phyloP scores from a whole-genome alignment of 2,329 filamentous ascomycete species.

The Passalora sequoiae region DNA sequence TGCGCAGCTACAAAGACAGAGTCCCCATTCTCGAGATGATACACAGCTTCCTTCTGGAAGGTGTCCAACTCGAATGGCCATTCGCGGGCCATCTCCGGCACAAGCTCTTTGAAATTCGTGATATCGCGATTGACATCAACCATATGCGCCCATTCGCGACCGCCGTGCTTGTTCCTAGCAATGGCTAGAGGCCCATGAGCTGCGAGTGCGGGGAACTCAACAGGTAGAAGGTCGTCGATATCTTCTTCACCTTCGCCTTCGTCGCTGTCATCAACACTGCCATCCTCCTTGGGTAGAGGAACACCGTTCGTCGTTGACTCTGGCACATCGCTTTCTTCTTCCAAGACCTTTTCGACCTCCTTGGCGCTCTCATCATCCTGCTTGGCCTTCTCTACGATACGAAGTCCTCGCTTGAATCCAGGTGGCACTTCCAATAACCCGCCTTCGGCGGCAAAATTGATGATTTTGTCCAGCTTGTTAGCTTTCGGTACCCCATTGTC shows the following conservation, averaged over 20 bases:
- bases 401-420: slow-evolving; percentile 72
- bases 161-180: slow-evolving; percentile 66
- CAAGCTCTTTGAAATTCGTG: slow-evolving; percentile 85
- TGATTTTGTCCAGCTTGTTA: slow-evolving; percentile 70
- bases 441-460: slow-evolving; percentile 71
- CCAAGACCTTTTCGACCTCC: slow-evolving; percentile 62
- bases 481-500: slow-evolving; percentile 37
- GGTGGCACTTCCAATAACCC: slow-evolving; percentile 77
- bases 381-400: slow-evolving; percentile 58
- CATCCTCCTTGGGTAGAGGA: slow-evolving; percentile 28
- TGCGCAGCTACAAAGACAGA: slow-evolving; percentile 97
- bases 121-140: slow-evolving; percentile 92
- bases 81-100: slow-evolving; percentile 91
- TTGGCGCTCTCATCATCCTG: slow-evolving; percentile 54
- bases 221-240: slow-evolving; percentile 80
- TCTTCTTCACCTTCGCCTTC: slow-evolving; percentile 49
- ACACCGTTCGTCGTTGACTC: slow-evolving; percentile 33
- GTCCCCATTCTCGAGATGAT: slow-evolving; percentile 92
- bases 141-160: slow-evolving; percentile 95
- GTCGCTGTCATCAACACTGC: slow-evolving; percentile 41
- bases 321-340: slow-evolving; percentile 47
- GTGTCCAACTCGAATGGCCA: slow-evolving; percentile 98
- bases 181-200: slow-evolving; percentile 72
- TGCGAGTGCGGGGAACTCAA: slow-evolving; percentile 88
- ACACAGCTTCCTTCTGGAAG: slow-evolving; percentile 97